A percentile compares a stretch with the other conserved stretches of the same genome.
Evolutionary conservation across 345 rosid species (phyloP).

Genomic region (Angophora floribunda): DNA sequence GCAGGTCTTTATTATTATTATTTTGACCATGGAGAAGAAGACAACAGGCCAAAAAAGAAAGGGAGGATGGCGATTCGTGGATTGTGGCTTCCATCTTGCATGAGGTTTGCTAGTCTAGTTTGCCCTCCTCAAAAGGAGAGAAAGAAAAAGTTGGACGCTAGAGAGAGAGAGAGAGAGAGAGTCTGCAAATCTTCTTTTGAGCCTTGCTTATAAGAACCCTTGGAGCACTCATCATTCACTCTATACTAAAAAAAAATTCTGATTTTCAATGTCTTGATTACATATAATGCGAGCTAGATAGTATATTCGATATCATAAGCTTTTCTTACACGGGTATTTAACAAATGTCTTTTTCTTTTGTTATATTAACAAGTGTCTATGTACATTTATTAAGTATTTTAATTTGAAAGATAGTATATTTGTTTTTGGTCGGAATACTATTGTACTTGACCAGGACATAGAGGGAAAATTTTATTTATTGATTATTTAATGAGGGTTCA

Average conservation of each 20-base stretch:
- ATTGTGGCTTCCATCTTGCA: not conserved
- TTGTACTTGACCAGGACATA: not conserved
- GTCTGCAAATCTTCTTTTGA: not conserved
- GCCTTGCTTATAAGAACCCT: not conserved
- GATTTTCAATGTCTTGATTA: not conserved
- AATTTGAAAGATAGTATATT: not conserved
- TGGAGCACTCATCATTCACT: not conserved
- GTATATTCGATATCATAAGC: not conserved
- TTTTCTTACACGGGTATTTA: not conserved
- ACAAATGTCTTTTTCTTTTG: not conserved
- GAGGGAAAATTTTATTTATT: fast-evolving
- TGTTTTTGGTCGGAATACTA: not conserved
- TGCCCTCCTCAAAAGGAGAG: not conserved
- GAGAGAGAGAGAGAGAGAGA: not conserved
- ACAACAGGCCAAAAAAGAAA: not conserved
- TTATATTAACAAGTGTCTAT: not conserved
- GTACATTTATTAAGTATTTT: not conserved
- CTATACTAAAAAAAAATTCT: not conserved
- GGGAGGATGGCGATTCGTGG: not conserved
- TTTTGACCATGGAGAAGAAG: not conserved
- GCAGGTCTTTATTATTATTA: not conserved
- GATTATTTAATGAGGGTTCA: not conserved
- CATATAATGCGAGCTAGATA: not conserved
- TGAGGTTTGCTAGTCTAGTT: not conserved
- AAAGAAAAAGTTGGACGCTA: not conserved